Base-by-base conservation (phyloP, 164 flowering plant species). In the Malania oleifera region DNA sequence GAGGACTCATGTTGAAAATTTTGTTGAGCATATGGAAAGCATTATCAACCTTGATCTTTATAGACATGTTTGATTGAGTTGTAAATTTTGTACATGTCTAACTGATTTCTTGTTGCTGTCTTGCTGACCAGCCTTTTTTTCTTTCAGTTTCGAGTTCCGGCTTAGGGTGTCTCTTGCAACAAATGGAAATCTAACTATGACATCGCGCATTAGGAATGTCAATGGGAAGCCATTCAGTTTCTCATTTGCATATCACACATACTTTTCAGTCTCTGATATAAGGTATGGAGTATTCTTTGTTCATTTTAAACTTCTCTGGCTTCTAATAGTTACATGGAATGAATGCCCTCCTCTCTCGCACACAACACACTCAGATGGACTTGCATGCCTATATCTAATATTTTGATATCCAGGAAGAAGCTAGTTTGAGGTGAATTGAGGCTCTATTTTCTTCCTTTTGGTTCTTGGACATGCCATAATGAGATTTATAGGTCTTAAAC, bases 191-290 rank as follows among this genome's bases (percentile, higher is more conserved):
- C 70, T 95, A 49, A 57, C 67, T 22, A 48, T 95, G 77, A 79
- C 76, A 67, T 85, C 99, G 11, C 87, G 97, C 53, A 65, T 95
- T 49, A 80, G 95, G 68, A 95, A 95, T 69, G 64, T 88, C 53
- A 78, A 86, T 63, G 82, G 83, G 63, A 95, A 88, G 73, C 91
- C 95, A n/a, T 95, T 89, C 59, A 89, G 79, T 65, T 95, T 91
- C 82, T 86, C 96, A 27, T 91, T 95, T 69, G 97, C 86, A 11
- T 88, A 82, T 69, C 99, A 83, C 65, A 77, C 97, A 12, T 80
- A 95, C 54, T 74, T 95, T 19, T 76, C 84, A 8, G 93, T 91
- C 63, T 91, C 99, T 10, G 99, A 95, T 70, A 91, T 95, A 71
- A 91, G 99, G 99, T 95, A 74, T 25, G 59, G 23, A 58, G 13